A percentile compares a stretch with the other conserved stretches of the same genome.
These are phyloP conservation scores for Colletotrichum sidae DNA, from an alignment of 2,329 filamentous ascomycete genomes.

Conservation along the genomic window DNA sequence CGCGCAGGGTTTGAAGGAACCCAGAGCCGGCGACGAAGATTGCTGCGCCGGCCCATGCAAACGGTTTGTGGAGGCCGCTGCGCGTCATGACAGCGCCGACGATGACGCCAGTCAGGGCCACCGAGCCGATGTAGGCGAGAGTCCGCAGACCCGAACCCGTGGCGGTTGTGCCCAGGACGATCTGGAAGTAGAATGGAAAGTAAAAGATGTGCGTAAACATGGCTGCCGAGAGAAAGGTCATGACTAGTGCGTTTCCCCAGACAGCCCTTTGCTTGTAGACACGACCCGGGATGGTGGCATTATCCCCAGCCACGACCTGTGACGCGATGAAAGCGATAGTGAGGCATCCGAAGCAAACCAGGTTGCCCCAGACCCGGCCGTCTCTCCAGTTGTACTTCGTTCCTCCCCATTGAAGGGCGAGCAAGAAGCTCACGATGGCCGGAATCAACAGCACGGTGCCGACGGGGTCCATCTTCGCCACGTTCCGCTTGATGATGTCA, in stretches of 20 bases:
- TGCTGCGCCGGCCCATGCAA: conserved; percentile 54
- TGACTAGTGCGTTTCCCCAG: conserved; percentile 49
- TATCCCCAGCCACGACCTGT: conserved; percentile 56
- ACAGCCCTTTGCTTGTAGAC: conserved; percentile 58
- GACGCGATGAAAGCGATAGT: conserved; percentile 43
- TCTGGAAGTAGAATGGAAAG: conserved; percentile 63
- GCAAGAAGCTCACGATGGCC: conserved; percentile 62
- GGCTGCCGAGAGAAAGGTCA: conserved; percentile 48
- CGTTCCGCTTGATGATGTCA: conserved; percentile 54
- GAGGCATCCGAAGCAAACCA: conserved; percentile 44
- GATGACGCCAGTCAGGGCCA: conserved; percentile 59
- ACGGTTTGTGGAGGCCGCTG: conserved; percentile 47
- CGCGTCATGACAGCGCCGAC: conserved; percentile 55
- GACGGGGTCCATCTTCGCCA: conserved; percentile 55
- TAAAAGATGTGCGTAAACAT: conserved; percentile 44
- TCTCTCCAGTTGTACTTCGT: conserved; percentile 61
- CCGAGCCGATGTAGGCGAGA: conserved; percentile 62
- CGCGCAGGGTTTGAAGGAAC: conserved; percentile 64
- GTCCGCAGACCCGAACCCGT: conserved; percentile 65
- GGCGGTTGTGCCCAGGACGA: conserved; percentile 62
- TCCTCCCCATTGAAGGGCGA: conserved; percentile 69
- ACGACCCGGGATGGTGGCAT: conserved; percentile 60
- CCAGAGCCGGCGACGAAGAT: conserved; percentile 60
- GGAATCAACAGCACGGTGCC: conserved; percentile 63
- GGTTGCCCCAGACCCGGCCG: conserved; percentile 52